These are phyloP conservation scores for Calonectria henricotiae DNA, from an alignment of 2,329 filamentous ascomycete species.

Conservation along the genomic window DNA sequence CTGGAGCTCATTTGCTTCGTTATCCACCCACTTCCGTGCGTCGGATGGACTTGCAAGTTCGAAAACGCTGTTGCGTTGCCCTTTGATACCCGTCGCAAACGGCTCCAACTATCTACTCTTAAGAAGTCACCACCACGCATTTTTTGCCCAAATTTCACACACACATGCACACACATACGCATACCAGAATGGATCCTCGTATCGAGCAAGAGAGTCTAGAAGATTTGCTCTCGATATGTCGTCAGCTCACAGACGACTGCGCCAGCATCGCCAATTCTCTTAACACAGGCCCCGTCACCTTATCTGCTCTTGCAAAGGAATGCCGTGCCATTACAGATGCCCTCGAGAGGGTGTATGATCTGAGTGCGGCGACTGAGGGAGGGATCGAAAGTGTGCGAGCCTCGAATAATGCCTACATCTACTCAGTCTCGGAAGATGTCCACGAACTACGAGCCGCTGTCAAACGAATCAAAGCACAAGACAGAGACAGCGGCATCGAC, in stretches of 20 bases:
- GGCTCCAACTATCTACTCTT: conserved; percentile 3
- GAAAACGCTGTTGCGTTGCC: conserved; percentile 19
- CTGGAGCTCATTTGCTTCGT: conserved; percentile 22
- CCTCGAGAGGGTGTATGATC: conserved; percentile 50
- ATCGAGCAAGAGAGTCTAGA: conserved; percentile 49
- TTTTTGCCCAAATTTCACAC: conserved; percentile 31
- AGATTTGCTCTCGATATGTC: conserved; percentile 50
- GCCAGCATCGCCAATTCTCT: conserved; percentile 50
- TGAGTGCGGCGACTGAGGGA: conserved; percentile 46
- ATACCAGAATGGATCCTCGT: conserved; percentile 48
- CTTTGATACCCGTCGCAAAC: conserved; percentile 16
- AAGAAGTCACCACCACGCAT: conserved; percentile 20
- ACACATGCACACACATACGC: conserved; percentile 9
- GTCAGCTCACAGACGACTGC: conserved; percentile 51
- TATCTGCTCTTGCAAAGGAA: conserved; percentile 50
- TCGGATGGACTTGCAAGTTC: conserved; percentile 17
- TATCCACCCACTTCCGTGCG: conserved; percentile 5
- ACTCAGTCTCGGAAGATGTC: conserved; percentile 51
- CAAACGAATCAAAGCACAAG: conserved; percentile 51
- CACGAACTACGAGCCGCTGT: conserved; percentile 49
- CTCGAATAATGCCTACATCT: conserved; percentile 50
- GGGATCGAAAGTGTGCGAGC: conserved; percentile 45
- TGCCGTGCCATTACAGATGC: conserved; percentile 51
- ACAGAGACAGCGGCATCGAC: conserved; percentile 52
- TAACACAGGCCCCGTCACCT: conserved; percentile 51